phyloP scores from a whole-genome alignment of 257 asterid genomes.

The Eucommia ulmoides region DNA sequence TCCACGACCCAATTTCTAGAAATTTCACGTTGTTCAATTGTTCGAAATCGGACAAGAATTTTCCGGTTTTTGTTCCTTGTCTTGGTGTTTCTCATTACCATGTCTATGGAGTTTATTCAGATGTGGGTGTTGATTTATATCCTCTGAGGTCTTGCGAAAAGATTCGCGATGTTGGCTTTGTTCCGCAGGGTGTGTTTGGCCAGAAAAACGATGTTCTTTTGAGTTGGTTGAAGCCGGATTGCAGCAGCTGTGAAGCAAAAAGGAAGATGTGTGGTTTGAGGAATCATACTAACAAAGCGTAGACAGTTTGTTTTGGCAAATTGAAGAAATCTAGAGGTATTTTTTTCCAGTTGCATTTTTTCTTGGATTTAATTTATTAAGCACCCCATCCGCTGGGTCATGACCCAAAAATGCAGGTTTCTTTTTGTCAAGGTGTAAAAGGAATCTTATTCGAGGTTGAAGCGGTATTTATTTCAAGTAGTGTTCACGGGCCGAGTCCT shows the following conservation, averaged over 20 bases:
- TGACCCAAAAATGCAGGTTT: no score
- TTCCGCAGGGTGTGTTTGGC: no score
- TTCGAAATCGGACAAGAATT: no score
- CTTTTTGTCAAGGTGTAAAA: no score
- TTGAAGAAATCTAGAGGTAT: slow-evolving; percentile 17
- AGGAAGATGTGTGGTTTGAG: slow-evolving; percentile 35
- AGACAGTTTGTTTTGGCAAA: slow-evolving; percentile 18
- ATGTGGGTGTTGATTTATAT: slow-evolving; percentile 16
- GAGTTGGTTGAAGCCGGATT: slow-evolving; percentile 41
- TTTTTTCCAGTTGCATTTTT: neutral
- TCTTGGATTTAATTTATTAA: neutral
- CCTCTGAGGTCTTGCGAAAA: slow-evolving; percentile 29
- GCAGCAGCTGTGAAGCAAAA: slow-evolving; percentile 40
- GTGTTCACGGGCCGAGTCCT: no score
- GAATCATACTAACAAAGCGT: slow-evolving; percentile 25
- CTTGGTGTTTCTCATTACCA: slow-evolving; percentile 21
- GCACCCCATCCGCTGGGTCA: no score
- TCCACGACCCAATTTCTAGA: neutral
- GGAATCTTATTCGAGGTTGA: no score
- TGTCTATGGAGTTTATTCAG: slow-evolving; percentile 22
- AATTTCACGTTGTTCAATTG: slow-evolving; percentile 52
- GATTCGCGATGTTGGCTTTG: slow-evolving; percentile 33
- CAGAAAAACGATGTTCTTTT: no score
- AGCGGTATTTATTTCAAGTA: no score
- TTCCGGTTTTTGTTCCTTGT: slow-evolving; percentile 34